Base-by-base conservation (phyloP, 192 early-diverging fungal genomes). In the Entomortierella parvispora region DNA sequence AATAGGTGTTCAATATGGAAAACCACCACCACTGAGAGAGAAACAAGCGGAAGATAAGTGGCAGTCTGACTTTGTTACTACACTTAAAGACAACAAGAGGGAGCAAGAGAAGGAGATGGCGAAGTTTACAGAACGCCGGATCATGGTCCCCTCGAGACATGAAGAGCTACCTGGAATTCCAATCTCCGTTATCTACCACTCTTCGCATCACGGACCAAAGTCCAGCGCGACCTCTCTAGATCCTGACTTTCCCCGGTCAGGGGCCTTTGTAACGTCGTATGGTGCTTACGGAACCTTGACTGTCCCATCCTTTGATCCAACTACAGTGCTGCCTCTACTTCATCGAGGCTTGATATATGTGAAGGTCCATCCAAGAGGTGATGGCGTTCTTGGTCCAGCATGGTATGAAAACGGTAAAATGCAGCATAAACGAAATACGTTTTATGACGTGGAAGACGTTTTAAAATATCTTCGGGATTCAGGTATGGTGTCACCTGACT, bases 231-330 rank as follows among this genome's bases (percentile, higher is more conserved):
- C 56, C 33, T 32, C 57, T 4, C 56, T 54, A 22, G 37, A 40
- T 18, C 29, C 26, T 11, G 58, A 67, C 33, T 76, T 76, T 34
- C 72, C 72, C 1, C 48, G 72, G 14, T 28, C 25, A 18, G 50
- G 57, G 14, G 72, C 65, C 15, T 62, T 76, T 25, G 65, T 76
- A 6, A 32, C 42, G 2, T 56, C 72, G 0, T 76, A 76, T 34
- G 72, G 72, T 4, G 72, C 72, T 4, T 76, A 76, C 50, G 72
- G 72, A 0, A 65, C 64, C 17, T 22, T 76, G 57, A 68, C 65
- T 0, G 25, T 56, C 2, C 48, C 72, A 15, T 28, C 14, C 2
- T 76, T 67, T 17, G 59, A 67, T 15, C 72, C 72, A 2, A 23
- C 29, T 43, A 34, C 5, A 11, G 23, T 44, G 1, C 20, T 76